A percentile compares a stretch with the other conserved stretches of the same genome.
Evolutionary conservation across 2,329 filamentous ascomycete species (phyloP).

Genomic region (Fusarium haematococcum): DNA sequence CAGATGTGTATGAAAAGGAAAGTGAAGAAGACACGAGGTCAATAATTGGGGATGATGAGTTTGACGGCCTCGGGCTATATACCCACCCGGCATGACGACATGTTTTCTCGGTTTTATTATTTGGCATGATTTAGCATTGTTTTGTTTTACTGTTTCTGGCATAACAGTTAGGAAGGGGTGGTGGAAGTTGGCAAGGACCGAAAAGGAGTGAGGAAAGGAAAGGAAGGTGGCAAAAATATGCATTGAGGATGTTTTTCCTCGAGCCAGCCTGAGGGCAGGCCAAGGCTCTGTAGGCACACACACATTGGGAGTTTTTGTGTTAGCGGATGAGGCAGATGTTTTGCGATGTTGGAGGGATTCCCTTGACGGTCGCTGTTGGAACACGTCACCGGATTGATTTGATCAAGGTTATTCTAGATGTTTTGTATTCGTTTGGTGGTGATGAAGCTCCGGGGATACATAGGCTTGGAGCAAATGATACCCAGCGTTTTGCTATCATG

Average conservation of each 20-base stretch:
- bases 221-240: slow-evolving; percentile 9
- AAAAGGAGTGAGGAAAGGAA: slow-evolving; percentile 24
- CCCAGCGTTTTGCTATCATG: slow-evolving; percentile 40
- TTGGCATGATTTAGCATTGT: slow-evolving; percentile 20
- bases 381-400: slow-evolving; percentile 10
- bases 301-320: slow-evolving; percentile 23
- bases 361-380: slow-evolving; percentile 22
- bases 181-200: slow-evolving; percentile 2
- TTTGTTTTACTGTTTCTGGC: slow-evolving; percentile 28
- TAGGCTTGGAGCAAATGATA: slow-evolving; percentile 43
- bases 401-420: slow-evolving; percentile 17
- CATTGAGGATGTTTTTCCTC: slow-evolving; percentile 20
- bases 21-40: slow-evolving; percentile 6
- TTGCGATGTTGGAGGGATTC: slow-evolving; percentile 26
- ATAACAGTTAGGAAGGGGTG: slow-evolving; percentile 5
- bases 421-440: slow-evolving; percentile 20
- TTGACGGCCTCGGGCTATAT: slow-evolving; percentile 45
- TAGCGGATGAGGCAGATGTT: slow-evolving; percentile 17
- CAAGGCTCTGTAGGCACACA: slow-evolving; percentile 10
- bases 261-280: slow-evolving; percentile 11
- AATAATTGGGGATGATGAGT: slow-evolving; percentile 25
- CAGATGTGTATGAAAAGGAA: slow-evolving; percentile 4
- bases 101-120: slow-evolving; percentile 26
- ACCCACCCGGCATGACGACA: slow-evolving; percentile 41
- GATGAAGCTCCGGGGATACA: slow-evolving; percentile 33